Conservation (phyloP, 441 rosid genomes). For the Syzygium malaccense region DNA sequence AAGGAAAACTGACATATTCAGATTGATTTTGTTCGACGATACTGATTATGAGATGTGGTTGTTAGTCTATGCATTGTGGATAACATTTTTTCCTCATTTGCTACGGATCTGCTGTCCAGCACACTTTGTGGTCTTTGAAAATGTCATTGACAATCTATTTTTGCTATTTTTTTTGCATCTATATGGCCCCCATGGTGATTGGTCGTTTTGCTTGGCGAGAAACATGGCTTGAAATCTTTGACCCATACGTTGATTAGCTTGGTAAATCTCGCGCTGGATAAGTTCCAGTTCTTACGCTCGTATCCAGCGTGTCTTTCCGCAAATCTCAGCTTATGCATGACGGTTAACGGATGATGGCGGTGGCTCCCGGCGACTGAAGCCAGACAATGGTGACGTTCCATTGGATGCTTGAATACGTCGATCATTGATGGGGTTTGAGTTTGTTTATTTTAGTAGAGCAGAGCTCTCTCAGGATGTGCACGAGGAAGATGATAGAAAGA, state of each 20-base stretch:
- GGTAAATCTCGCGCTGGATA: neutral
- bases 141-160: too few species aligned
- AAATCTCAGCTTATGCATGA: neutral
- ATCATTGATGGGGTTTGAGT: neutral
- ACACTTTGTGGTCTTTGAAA: neutral
- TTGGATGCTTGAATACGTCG: neutral
- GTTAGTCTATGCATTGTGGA: neutral
- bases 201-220: neutral
- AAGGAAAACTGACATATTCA: neutral
- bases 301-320: neutral
- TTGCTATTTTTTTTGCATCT: too few species aligned
- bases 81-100: accelerated
- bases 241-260: neutral
- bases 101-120: neutral
- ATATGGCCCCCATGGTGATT: neutral
- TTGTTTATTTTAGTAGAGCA: neutral
- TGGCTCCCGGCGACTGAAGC: accelerated
- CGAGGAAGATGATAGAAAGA: neutral
- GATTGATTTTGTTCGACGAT: neutral
- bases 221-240: neutral
- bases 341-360: neutral
- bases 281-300: neutral
- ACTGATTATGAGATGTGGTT: neutral
- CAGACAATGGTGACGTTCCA: neutral
- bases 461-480: accelerated